Evolutionary conservation across 2,329 filamentous ascomycete genomes (phyloP).

Genomic region (Triangularia setosa): DNA sequence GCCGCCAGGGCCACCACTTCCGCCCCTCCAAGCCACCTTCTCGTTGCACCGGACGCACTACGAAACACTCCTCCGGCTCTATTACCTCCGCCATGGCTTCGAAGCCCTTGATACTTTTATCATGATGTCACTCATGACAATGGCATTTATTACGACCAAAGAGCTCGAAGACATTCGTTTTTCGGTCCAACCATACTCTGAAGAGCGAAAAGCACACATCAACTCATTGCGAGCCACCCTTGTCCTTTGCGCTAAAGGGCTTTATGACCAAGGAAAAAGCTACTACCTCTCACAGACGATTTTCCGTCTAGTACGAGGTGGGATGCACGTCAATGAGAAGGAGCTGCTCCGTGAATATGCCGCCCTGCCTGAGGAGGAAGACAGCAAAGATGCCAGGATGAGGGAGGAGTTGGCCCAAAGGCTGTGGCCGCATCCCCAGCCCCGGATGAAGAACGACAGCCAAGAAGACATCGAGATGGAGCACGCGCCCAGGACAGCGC

Average conservation of each 20-base stretch:
- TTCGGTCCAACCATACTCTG: neutral
- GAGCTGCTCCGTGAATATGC: neutral
- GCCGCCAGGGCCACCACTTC: neutral
- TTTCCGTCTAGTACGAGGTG: neutral
- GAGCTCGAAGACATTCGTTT: neutral
- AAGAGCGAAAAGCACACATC: neutral
- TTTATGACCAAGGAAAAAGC: constrained; percentile 12
- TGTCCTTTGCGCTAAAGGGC: constrained; percentile 15
- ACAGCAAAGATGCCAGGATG: neutral
- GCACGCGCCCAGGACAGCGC: neutral
- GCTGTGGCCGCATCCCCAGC: neutral
- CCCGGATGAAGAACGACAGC: neutral
- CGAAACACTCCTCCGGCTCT: constrained; percentile 16
- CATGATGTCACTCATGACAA: constrained; percentile 9
- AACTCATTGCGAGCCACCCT: constrained; percentile 10
- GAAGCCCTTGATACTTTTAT: constrained; percentile 9
- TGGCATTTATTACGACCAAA: constrained; percentile 10
- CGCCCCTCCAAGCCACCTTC: neutral
- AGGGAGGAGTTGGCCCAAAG: neutral
- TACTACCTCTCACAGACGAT: constrained; percentile 8
- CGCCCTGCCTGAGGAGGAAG: neutral
- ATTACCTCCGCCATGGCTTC: constrained; percentile 18
- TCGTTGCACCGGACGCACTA: constrained; percentile 7
- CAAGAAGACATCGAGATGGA: neutral
- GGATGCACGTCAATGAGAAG: constrained; percentile 2